A percentile compares a stretch with the other conserved stretches of the same genome.
phyloP scores from a whole-genome alignment of 257 asterid species.

The Osmanthus fragrans region DNA sequence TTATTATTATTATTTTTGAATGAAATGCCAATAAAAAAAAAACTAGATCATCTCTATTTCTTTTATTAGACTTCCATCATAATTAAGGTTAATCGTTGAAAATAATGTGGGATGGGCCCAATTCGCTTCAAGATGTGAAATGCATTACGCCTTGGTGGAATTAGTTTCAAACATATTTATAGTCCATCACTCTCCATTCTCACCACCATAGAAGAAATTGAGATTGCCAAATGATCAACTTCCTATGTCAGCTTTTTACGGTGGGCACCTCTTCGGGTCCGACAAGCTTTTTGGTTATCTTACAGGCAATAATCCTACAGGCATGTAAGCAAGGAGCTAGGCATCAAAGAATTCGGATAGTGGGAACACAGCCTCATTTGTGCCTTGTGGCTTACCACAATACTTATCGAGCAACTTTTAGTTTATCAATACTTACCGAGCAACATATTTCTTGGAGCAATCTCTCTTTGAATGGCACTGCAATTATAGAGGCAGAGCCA shows the following conservation, averaged over 20 bases:
- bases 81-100: constrained; percentile 22
- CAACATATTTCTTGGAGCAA: constrained; percentile 32
- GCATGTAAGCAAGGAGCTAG: constrained; percentile 83
- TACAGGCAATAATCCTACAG: constrained; percentile 66
- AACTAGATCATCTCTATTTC: no score
- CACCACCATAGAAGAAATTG: constrained; percentile 59
- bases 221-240: constrained; percentile 46
- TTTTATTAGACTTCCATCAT: background rate
- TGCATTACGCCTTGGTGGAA: constrained; percentile 62
- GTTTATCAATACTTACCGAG: constrained; percentile 33
- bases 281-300: constrained; percentile 49
- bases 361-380: no score
- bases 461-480: constrained; percentile 55
- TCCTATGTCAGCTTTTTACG: constrained; percentile 43
- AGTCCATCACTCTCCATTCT: constrained; percentile 52
- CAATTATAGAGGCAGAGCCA: no score
- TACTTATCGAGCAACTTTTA: constrained; percentile 33
- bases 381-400: constrained; percentile 30
- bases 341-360: no score
- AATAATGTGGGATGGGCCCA: constrained; percentile 71
- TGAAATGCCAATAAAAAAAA: no score
- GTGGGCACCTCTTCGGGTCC: constrained; percentile 44
- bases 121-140: constrained; percentile 59
- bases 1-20: no score
- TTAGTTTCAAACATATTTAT: constrained; percentile 54